Evolutionary conservation across 768 basidiomycete species (phyloP), one percentile per base, ranked within the genome.

Genomic region (Boletus subparvulus): DNA sequence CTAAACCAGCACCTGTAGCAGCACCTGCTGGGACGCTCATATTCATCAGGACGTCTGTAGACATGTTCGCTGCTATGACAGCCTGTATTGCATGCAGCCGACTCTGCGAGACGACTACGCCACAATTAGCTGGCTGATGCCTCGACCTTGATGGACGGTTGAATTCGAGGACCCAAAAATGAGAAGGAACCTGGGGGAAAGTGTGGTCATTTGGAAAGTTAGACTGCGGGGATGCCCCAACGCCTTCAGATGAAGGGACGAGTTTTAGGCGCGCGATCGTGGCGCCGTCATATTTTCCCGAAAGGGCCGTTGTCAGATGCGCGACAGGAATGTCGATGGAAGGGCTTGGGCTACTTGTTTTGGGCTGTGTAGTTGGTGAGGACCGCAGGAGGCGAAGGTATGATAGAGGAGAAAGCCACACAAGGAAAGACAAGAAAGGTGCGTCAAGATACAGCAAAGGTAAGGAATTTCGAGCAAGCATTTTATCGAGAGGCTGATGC

Each of bases 61-160:
- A 62, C 46, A 61, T 51, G 37, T 64, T 59, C 16, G 46, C 28
- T 76, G 58, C 86, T 68, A 39, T 80, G 79, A 65, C 86, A 81
- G 41, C 87, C 61, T 89, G 88, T 51, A 92, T 86, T 41, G 87
- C 88, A 54, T 81, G 80, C 82, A 92, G 83, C 46, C 87, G 80
- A 19, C 80, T 80, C 69, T 91, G 89, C 59, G 83, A 86, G 77
- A 91, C 81, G 14, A 91, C 83, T 43, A 92, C 67, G 21, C 90
- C 90, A 42, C 64, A 68, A 35, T 65, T 64, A 46, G 78, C 73
- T 0, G 81, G 81, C 21, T 77, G 77, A 46, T 77, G 73, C 39
- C 60, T 60, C n/a, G 51, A 56, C 24, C 39, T 59, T 26, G 62
- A 51, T 14, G 68, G 56, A n/a, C 55, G 52, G 2, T 88, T 88